Base-by-base conservation (phyloP, 108 stramenopile genomes). In the Nitzschia inconspicua region DNA sequence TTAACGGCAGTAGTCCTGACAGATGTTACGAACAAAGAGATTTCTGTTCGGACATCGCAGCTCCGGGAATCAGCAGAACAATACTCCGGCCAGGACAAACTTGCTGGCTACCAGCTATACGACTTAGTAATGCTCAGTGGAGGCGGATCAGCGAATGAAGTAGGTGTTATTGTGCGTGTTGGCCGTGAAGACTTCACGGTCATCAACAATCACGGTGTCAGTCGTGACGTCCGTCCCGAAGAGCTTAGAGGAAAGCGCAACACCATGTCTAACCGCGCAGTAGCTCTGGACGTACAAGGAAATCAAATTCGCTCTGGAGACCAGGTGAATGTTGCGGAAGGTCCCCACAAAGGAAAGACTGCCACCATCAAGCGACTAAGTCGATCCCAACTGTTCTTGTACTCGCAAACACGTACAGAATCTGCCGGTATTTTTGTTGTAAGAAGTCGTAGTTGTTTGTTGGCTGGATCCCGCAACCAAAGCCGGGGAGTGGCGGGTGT, bases 151-250 rank as follows among this genome's bases (percentile, higher is more conserved):
- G 72, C 82, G 3, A 95, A 95, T 73, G 94, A 95, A 71, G 90
- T 92, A 14, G 90, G 90, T 47, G 85, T 95, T 11, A 95, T 95
- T 72, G 88, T 92, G 58, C 84, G 88, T 44, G 94, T 95, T 39
- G 94, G 94, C 25, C 86, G 84, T 10, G 94, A 95, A 57, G 94
- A 95, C 58, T 95, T 95, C 60, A 89, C 85, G 30, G 94, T 95
- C 8, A 76, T 95, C 55, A 94, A 94, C 72, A 89, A 91, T 39
- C 88, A 89, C 43, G 93, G 93, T 41, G 86, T 88, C 62, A 76
- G 68, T 32, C 79, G 88, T 19, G 89, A 92, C 60, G 88, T 84
- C 34, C 67, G 86, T 20, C 94, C 94, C 0, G 94, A 95, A 73
- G 89, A 95, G 72, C 56, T 95, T 49, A 82, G 89, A 44, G 94